Base-by-base conservation (phyloP, 257 asterid genomes). In the Solanum lycopersicoides region DNA sequence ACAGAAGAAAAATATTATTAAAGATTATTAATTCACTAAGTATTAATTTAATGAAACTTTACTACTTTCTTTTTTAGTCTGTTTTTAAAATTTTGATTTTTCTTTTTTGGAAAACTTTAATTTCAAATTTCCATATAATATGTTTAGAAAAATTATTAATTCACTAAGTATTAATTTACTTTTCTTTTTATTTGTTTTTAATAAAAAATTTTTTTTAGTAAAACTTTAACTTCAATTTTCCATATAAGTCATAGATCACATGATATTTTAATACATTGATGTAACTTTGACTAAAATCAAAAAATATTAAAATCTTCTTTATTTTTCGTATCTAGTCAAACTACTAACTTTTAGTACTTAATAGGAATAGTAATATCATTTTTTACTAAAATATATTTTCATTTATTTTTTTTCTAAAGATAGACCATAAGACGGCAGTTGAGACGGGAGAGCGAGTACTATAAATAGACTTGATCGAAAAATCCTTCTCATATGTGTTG, bases 201-300 rank as follows among this genome's bases (percentile, higher is more conserved):
- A 6, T 2, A 53, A 15, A 15, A 0, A 50, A 0, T 15, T 16
- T 53, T 53, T 53, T 53, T 0, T 16, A 3, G 0, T 16, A 53
- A 53, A 53, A 53, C 0, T 16, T 53, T 53, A 6, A 53, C 3
- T 53, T 53, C 63, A 53, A 53, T 23, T 53, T 16, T 53, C 2
- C 23, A 16, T 53, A 16, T 53, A 0, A 50, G 23, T 6, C 4
- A 16, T 18, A 18, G 3, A 18, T 53, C 4, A 18, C n/a, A 6
- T 53, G 63, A 53, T 53, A 53, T 53, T 53, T 53, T 53, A 9
- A 0, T 53, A 53, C 10, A 53, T 53, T 53, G 6, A 6, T 16
- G 6, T 0, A 53, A 53, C 0, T 53, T 53, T 53, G 23, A 53
- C n/a, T 53, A 53, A 9, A 3, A 53, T 53, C 1, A 53, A 0